Conservation (phyloP, 129 eudicot genomes). For the Calendula officinalis region DNA sequence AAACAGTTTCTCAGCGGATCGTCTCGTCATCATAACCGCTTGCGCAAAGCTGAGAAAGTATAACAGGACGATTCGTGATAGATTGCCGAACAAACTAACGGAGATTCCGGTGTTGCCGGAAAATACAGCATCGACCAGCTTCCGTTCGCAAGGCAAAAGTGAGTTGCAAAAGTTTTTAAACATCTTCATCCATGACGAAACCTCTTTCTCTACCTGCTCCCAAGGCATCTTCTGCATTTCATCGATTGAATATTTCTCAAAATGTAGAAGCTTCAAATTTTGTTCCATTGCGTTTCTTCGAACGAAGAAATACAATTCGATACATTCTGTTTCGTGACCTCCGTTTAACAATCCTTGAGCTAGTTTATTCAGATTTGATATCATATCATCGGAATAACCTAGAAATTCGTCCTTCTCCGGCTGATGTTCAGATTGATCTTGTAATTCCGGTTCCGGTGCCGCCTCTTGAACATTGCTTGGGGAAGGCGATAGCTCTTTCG, state of each 20-base stretch:
- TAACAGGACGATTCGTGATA: constrained; percentile 34
- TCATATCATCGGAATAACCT: constrained; percentile 49
- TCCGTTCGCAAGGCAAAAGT: constrained; percentile 45
- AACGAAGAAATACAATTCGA: constrained; percentile 48
- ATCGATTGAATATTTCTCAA: constrained; percentile 64
- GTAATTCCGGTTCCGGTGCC: background rate
- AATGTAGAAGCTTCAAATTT: constrained; percentile 37
- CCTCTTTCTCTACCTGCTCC: constrained; percentile 70
- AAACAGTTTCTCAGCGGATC: constrained; percentile 72
- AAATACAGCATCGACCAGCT: constrained; percentile 43
- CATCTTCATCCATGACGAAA: constrained; percentile 55
- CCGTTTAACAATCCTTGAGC: constrained; percentile 45
- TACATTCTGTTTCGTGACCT: constrained; percentile 65
- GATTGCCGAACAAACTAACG: constrained; percentile 29
- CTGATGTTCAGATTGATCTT: constrained; percentile 18
- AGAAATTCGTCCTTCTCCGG: constrained; percentile 30
- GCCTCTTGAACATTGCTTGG: constrained; percentile 19
- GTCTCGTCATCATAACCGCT: constrained; percentile 67
- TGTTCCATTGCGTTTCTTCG: constrained; percentile 67
- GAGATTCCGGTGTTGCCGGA: constrained; percentile 12
- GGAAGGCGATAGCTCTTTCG: constrained; percentile 33
- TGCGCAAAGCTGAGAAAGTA: constrained; percentile 57
- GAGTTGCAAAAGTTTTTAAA: constrained; percentile 36
- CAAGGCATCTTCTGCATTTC: constrained; percentile 75
- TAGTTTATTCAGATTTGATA: constrained; percentile 39